These are phyloP conservation scores for Irpex rosettiformis DNA, from an alignment of 1,284 basidiomycete genomes.

Conservation along the genomic window DNA sequence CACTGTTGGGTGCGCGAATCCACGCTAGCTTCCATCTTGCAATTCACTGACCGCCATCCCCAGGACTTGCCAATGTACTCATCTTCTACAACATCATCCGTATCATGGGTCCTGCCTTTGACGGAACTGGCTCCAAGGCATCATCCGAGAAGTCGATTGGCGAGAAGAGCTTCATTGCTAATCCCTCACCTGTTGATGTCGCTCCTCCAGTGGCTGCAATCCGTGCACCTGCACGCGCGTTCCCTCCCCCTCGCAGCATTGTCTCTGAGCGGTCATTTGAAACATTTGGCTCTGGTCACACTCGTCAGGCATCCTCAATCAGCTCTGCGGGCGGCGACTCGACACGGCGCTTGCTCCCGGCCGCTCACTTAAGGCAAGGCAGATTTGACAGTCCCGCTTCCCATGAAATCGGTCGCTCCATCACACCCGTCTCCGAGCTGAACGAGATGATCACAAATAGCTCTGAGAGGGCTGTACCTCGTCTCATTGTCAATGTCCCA, in stretches of 20 bases:
- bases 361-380: conserved; percentile 7
- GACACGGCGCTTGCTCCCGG: conserved; percentile 7
- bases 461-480: conserved; percentile 17
- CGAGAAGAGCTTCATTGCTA: conserved; percentile 27
- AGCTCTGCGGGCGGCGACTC: conserved; percentile 16
- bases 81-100: conserved; percentile 68
- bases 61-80: conserved; percentile 60
- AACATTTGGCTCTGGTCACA: neutral
- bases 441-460: conserved; percentile 29
- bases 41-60: conserved; percentile 12
- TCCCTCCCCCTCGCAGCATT: conserved; percentile 14
- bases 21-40: conserved; percentile 2
- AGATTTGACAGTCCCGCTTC: conserved; percentile 10
- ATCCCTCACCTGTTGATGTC: conserved; percentile 27
- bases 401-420: conserved; percentile 29
- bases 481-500: conserved; percentile 8
- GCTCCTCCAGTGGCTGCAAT: conserved; percentile 18
- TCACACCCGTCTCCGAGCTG: conserved; percentile 32
- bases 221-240: conserved; percentile 16
- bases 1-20: conserved; percentile 48
- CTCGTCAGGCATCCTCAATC: conserved; percentile 1
- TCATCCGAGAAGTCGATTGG: conserved; percentile 22
- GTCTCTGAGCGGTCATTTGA: conserved; percentile 3
- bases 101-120: conserved; percentile 54
- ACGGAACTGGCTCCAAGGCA: conserved; percentile 4